Evolutionary conservation across 768 basidiomycete species (phyloP).

Genomic region (Mycena indigotica): DNA sequence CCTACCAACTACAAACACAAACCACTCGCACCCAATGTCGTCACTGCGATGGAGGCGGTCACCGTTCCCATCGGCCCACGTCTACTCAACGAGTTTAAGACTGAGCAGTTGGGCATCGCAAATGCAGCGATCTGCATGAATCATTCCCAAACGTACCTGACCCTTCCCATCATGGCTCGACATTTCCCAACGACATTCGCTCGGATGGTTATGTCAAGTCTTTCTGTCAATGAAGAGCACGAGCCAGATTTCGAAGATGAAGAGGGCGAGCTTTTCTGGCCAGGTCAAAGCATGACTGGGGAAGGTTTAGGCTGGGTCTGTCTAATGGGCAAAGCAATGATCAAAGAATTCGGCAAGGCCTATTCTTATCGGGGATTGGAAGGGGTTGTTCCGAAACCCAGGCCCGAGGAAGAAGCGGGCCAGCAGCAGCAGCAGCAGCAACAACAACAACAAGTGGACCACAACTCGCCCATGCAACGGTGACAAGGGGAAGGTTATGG

Average conservation of each 20-base stretch:
- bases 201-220: conserved; percentile 67
- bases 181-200: conserved; percentile 78
- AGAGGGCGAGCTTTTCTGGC: conserved; percentile 87
- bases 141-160: conserved; percentile 56
- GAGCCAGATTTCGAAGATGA: conserved; percentile 85
- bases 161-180: conserved; percentile 65
- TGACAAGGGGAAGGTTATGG: not conserved
- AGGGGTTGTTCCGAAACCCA: conserved; percentile 73
- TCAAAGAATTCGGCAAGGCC: conserved; percentile 76
- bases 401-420: conserved; percentile 33
- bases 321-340: conserved; percentile 84
- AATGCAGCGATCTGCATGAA: conserved; percentile 52
- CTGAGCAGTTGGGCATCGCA: conserved; percentile 39
- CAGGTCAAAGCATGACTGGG: conserved; percentile 68
- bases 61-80: conserved; percentile 48
- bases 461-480: conserved; percentile 20
- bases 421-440: conserved; percentile 9
- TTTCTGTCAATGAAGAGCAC: conserved; percentile 67
- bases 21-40: conserved; percentile 45
- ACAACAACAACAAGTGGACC: conserved; percentile 15
- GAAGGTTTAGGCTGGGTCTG: conserved; percentile 89
- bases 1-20: conserved; percentile 39
- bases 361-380: conserved; percentile 73
- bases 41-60: conserved; percentile 45
- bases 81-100: conserved; percentile 45